These are phyloP conservation scores for Mycena vulgaris DNA, from an alignment of 768 basidiomycete genomes.

Conservation along the genomic window DNA sequence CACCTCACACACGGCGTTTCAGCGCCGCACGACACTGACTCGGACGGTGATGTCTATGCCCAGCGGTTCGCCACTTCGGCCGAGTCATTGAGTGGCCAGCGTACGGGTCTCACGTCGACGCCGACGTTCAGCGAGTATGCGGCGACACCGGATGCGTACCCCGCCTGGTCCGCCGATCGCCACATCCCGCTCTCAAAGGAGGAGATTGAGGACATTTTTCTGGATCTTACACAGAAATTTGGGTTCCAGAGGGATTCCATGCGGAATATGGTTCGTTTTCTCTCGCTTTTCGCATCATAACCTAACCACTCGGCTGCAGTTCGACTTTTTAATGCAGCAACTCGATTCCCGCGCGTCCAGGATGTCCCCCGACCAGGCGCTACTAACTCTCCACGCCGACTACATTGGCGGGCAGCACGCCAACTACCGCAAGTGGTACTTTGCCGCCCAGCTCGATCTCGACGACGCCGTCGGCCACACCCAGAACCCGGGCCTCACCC, in stretches of 20 bases:
- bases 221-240: slow-evolving; percentile 98
- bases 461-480: slow-evolving; percentile 96
- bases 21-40: slow-evolving; percentile 90
- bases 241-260: slow-evolving; percentile 97
- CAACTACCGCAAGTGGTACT: slow-evolving; percentile 99
- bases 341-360: slow-evolving; percentile 97
- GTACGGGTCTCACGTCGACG: slow-evolving; percentile 21
- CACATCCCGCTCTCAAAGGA: slow-evolving; percentile 98
- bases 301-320: too few species aligned
- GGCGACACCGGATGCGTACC: slow-evolving; percentile 80
- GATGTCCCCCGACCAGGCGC: slow-evolving; percentile 96
- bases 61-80: slow-evolving; percentile 81
- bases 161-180: slow-evolving; percentile 95
- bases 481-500: slow-evolving; percentile 92
- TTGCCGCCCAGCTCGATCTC: slow-evolving; percentile 97
- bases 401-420: slow-evolving; percentile 99
- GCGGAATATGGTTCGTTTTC: slow-evolving; percentile 90
- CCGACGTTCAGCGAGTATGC: slow-evolving; percentile 35
- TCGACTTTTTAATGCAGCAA: slow-evolving; percentile 98
- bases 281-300: not conserved
- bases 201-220: slow-evolving; percentile 98
- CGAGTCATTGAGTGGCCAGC: slow-evolving; percentile 67
- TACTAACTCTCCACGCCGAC: slow-evolving; percentile 96
- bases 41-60: slow-evolving; percentile 78
- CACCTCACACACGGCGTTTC: slow-evolving; percentile 30